phyloP scores from a whole-genome alignment of 2,329 filamentous ascomycete species.

The Camillea tinctor region DNA sequence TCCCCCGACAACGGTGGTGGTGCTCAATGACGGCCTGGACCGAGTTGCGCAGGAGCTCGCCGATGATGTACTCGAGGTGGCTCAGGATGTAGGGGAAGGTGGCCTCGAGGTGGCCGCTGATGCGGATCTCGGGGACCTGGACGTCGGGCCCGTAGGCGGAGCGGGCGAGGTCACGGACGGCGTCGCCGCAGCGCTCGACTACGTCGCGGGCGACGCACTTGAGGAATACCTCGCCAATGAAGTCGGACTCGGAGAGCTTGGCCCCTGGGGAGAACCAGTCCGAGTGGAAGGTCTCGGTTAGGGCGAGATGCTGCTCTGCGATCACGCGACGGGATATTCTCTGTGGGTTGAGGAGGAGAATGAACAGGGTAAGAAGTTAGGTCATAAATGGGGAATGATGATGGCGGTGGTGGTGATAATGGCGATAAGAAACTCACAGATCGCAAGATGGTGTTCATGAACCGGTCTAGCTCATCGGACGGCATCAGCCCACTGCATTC shows the following conservation, averaged over 20 bases:
- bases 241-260: slow-evolving; percentile 71
- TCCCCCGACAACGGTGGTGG: slow-evolving; percentile 42
- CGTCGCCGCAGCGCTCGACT: slow-evolving; percentile 75
- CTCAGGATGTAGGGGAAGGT: slow-evolving; percentile 96
- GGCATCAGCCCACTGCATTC: slow-evolving; percentile 84
- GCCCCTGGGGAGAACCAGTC: slow-evolving; percentile 85
- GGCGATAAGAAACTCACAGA: slow-evolving; percentile 58
- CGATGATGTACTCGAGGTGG: slow-evolving; percentile 95
- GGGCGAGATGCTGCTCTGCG: slow-evolving; percentile 91
- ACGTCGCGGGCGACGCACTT: slow-evolving; percentile 90
- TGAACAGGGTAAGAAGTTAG: background rate
- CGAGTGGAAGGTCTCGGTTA: slow-evolving; percentile 91
- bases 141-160: slow-evolving; percentile 71
- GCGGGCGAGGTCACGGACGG: slow-evolving; percentile 71
- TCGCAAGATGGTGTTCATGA: slow-evolving; percentile 91
- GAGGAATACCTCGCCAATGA: slow-evolving; percentile 93
- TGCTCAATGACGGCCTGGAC: slow-evolving; percentile 88
- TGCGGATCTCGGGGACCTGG: slow-evolving; percentile 73
- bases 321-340: slow-evolving; percentile 95
- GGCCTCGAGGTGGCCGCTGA: slow-evolving; percentile 82
- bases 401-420: background rate
- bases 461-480: slow-evolving; percentile 78
- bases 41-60: slow-evolving; percentile 90
- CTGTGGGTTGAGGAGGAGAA: slow-evolving; percentile 41
- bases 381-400: background rate